Conservation (phyloP, 1,284 basidiomycete genomes). For the Athelia psychrophila region DNA sequence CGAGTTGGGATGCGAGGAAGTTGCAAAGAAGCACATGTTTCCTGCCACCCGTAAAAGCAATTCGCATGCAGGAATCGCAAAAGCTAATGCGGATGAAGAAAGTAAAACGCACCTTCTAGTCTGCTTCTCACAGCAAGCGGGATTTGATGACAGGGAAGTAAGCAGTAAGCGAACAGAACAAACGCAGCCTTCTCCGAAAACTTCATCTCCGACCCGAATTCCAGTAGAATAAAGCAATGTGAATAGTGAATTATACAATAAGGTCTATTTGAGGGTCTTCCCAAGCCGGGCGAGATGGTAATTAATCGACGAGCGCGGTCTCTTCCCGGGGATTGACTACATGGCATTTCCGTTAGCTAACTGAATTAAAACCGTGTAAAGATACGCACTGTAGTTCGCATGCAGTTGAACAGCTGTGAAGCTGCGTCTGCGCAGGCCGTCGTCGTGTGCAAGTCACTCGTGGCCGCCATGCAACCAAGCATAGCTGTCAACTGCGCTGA, state of each 20-base stretch:
- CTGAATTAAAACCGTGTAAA: slow-evolving; percentile 1
- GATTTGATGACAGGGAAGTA: not conserved
- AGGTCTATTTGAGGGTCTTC: slow-evolving; percentile 62
- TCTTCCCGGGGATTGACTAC: slow-evolving; percentile 63
- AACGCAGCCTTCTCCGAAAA: not conserved
- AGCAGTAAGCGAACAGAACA: not conserved
- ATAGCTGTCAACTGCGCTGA: slow-evolving; percentile 77
- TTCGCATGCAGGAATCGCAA: no score
- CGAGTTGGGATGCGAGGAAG: no score
- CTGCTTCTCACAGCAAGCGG: not conserved
- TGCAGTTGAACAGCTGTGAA: slow-evolving; percentile 76
- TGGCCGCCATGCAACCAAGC: slow-evolving; percentile 91
- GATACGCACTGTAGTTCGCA: slow-evolving; percentile 76
- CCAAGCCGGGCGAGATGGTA: slow-evolving; percentile 79
- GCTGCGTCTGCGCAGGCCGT: slow-evolving; percentile 66
- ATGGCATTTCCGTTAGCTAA: slow-evolving; percentile 8
- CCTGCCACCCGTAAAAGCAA: no score
- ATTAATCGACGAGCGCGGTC: slow-evolving; percentile 74
- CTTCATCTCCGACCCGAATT: not conserved
- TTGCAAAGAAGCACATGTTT: no score
- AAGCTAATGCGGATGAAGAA: not conserved
- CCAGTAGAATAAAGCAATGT: not conserved
- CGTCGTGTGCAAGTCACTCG: slow-evolving; percentile 64
- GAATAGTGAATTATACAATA: slow-evolving; percentile 1
- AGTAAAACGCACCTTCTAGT: not conserved